Evolutionary conservation across 23 red algal species (phyloP), one percentile per base, ranked within the genome.

Genomic region (Pyropia yezoensis): DNA sequence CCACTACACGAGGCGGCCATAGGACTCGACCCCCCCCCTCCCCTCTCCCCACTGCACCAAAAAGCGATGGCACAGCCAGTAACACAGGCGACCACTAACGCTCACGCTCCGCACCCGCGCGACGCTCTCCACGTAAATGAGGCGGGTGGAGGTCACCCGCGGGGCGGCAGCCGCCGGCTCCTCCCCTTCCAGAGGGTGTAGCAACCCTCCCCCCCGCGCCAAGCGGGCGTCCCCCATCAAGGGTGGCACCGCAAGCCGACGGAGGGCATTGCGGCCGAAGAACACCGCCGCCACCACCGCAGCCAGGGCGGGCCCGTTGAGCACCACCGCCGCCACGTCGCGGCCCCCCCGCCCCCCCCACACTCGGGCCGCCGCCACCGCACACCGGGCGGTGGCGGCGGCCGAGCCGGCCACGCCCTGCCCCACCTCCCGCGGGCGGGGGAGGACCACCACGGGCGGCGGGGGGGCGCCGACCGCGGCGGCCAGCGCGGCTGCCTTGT

Each of bases 61-160:
- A 75, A 96, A 89, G 18, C 91, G 83, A 57, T 96, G 79, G 7
- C 55, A 83, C 13, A 89, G 63, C 24, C 63, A 49, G 65, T 89
- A 84, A 54, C 89, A 52, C 24, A 89, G 3, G 25, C 70, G 33
- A 1, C 91, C 91, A 54, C 57, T 73, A 49, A 96, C 6, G 29
- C 79, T 87, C 17, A 96, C 32, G 26, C 57, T 63, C 13, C 27
- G 17, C 50, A 89, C 91, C 22, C 91, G 66, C 20, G 91, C 91
- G 24, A 96, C 80, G 55, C 82, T 96, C 72, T 96, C 91, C n/a
- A 96, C 77, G 67, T 83, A 96, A n/a, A 96, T 62, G 9, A 96
- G 34, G 15, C 73, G 55, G 4, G 69, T 53, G 33, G 34, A 19
- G 11, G 28, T 26, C 30, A 50, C 58, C 54, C 60, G 58, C 23